Conservation (phyloP, 805 yeast species). For the Yarrowia osloensis region DNA sequence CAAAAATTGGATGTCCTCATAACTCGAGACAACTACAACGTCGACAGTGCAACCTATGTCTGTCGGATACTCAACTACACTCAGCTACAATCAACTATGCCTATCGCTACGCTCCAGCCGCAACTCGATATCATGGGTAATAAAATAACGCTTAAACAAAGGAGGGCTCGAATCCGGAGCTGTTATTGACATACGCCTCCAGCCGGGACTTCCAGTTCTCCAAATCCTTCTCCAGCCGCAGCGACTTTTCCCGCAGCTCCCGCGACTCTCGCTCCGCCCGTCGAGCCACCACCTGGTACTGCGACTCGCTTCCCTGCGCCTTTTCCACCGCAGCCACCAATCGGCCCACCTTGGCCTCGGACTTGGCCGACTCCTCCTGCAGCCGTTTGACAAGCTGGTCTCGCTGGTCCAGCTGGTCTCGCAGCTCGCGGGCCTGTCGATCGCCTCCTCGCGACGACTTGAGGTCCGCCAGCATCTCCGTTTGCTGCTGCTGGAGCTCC, state of each 20-base stretch:
- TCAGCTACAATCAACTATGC: too few relatives aligned
- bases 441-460: conserved; percentile 36
- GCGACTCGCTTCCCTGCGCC: conserved; percentile 45
- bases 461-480: conserved; percentile 34
- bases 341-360: conserved; percentile 51
- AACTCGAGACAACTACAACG: too few relatives aligned
- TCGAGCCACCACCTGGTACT: conserved; percentile 45
- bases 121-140: too few relatives aligned
- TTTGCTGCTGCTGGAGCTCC: conserved; percentile 35
- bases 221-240: conserved; percentile 55
- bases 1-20: too few relatives aligned
- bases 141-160: conserved; percentile 11
- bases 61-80: too few relatives aligned
- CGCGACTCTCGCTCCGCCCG: conserved; percentile 54
- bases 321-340: conserved; percentile 44
- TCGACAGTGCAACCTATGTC: too few relatives aligned
- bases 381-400: conserved; percentile 39
- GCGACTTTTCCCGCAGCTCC: conserved; percentile 51
- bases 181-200: conserved; percentile 31
- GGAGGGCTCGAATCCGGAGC: conserved; percentile 3
- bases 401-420: conserved; percentile 38
- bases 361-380: conserved; percentile 55
- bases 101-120: too few relatives aligned
- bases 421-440: conserved; percentile 37
- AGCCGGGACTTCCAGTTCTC: conserved; percentile 43